Evolutionary conservation across 768 basidiomycete genomes (phyloP), one percentile per base, ranked within the genome.

Genomic region (Tylopilus cervinicoccineus): DNA sequence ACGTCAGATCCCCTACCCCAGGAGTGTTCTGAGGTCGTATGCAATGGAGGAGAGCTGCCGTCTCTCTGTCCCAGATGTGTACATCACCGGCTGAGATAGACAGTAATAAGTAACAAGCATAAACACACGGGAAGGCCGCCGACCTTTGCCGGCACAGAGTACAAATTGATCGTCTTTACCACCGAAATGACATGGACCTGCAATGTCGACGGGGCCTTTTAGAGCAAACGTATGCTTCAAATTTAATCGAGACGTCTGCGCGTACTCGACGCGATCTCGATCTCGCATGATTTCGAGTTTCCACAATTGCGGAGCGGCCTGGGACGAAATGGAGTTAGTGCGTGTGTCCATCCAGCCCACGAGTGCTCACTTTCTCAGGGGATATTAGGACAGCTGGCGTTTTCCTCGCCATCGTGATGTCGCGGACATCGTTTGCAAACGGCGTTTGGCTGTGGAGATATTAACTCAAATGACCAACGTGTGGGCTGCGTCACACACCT

Each of bases 41-140:
- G 53, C 82, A 77, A 52, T 88, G 87, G 3, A 92, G 71, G 2
- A 88, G 69, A 8, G 80, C 75, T 6, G 79, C 89, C 11, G 84
- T 85, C 67, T 90, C 87, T 50, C 82, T 79, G 58, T 92, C 89
- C 89, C 89, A 92, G 12, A 91, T 86, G 59, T 88, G 84, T 13
- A 92, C 83, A 57, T 89, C 86, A 5, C 89, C 89, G 51, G 78
- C 88, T 89, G 51, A 29, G 20, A 38, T 37, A 17, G 34, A 48
- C n/a, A n/a, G 34, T 17, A 6, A 43, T 47, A 13, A 52, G 47
- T 29, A 33, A 47, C 5, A n/a, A 20, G 11, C 11, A 44, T 10
- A 19, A 33, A 20, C 24, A 16, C 16, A 11, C n/a, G n/a, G 27
- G 27, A 38, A 24, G 10, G 14, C 20, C 16, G 57, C 66, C 32